Evolutionary conservation across 495 filamentous ascomycete genomes (phyloP).

Genomic region (Tetracladium marchalianum): DNA sequence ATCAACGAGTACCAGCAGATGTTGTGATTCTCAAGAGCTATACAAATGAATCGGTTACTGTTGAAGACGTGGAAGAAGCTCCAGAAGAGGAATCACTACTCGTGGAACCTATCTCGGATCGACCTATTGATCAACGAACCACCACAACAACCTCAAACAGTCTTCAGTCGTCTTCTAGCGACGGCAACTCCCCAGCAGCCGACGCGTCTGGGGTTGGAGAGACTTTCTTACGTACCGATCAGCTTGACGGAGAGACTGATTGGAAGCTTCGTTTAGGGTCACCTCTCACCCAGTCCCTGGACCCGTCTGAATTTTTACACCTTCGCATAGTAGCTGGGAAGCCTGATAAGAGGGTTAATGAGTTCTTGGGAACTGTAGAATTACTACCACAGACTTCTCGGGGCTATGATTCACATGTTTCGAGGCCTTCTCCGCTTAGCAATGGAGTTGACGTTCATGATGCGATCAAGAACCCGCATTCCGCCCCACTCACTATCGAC

Average conservation of each 20-base stretch:
- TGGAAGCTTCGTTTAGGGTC: conserved; percentile 94
- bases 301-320: conserved; percentile 56
- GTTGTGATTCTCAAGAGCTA: conserved; percentile 85
- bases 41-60: conserved; percentile 44
- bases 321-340: conserved; percentile 75
- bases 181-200: conserved; percentile 19
- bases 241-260: conserved; percentile 96
- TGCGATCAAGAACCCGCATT: conserved; percentile 25
- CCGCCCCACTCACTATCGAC: conserved; percentile 78
- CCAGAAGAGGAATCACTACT: conserved; percentile 6
- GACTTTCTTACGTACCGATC: conserved; percentile 95
- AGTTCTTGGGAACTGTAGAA: conserved; percentile 81
- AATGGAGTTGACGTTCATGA: conserved; percentile 19
- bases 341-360: conserved; percentile 85
- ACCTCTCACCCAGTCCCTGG: conserved; percentile 64
- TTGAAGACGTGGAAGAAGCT: conserved; percentile 9
- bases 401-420: conserved; percentile 12
- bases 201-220: conserved; percentile 48
- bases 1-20: conserved; percentile 88
- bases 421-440: conserved; percentile 15
- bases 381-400: conserved; percentile 20
- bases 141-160: conserved; percentile 18
- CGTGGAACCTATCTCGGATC: conserved; percentile 17
- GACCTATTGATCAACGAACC: conserved; percentile 17
- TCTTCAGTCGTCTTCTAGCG: conserved; percentile 25